Percentiles rank a stretch among this genome's conserved stretches.
Conservation (phyloP, 805 yeast species). For the Scheffersomyces lignosus region DNA sequence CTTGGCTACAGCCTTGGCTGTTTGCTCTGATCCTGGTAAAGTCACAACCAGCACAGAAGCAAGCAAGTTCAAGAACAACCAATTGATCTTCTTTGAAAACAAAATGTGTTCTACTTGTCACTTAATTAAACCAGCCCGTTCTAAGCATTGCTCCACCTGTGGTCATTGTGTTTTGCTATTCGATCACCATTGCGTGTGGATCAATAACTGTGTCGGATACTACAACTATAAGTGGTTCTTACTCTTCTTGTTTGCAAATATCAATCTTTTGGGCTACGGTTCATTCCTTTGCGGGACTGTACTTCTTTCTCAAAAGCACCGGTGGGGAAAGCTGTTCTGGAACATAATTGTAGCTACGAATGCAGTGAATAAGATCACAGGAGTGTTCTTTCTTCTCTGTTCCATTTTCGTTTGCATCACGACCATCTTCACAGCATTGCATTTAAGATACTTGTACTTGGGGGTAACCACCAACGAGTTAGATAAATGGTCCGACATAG, state of each 20-base stretch:
- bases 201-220: constrained; percentile 73
- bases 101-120: constrained; percentile 50
- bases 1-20: constrained; percentile 36
- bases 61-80: constrained; percentile 40
- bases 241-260: constrained; percentile 52
- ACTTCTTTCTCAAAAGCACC: constrained; percentile 3
- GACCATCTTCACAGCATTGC: constrained; percentile 26
- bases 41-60: constrained; percentile 9
- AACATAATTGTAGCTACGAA: constrained; percentile 15
- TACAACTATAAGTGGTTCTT: constrained; percentile 64
- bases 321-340: constrained; percentile 12
- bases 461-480: constrained; percentile 80
- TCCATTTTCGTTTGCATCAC: constrained; percentile 44
- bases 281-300: constrained; percentile 17
- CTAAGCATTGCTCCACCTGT: constrained; percentile 68
- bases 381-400: constrained; percentile 46
- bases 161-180: constrained; percentile 46
- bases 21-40: constrained; percentile 46
- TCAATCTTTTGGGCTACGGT: constrained; percentile 22
- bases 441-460: constrained; percentile 49
- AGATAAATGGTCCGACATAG: constrained; percentile 68
- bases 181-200: constrained; percentile 68
- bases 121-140: constrained; percentile 53
- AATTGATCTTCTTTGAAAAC: constrained; percentile 51
- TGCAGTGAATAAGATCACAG: constrained; percentile 22